These are phyloP conservation scores for Clavariopsis aquatica DNA, from an alignment of 495 filamentous ascomycete species.

Conservation along the genomic window DNA sequence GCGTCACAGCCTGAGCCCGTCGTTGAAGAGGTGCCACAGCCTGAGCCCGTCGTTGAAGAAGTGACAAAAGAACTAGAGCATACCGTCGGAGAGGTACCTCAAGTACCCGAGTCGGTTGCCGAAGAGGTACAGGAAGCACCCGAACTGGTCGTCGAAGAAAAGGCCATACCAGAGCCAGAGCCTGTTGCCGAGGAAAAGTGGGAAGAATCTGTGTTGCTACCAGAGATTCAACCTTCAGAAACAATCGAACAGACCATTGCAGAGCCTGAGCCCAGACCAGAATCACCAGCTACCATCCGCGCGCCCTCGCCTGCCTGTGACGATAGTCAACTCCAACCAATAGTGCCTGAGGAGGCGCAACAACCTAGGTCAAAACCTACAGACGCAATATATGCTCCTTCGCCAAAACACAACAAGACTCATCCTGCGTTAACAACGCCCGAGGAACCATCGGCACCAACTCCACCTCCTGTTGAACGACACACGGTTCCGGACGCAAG, in stretches of 20 bases:
- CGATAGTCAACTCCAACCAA: background rate
- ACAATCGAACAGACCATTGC: background rate
- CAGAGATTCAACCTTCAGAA: background rate
- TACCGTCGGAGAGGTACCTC: too few species aligned
- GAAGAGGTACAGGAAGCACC: too few species aligned
- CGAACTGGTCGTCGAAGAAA: background rate
- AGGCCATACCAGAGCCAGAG: background rate
- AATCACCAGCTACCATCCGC: background rate
- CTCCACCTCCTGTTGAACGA: background rate
- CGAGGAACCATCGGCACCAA: background rate
- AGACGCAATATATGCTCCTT: background rate
- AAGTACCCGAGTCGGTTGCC: too few species aligned
- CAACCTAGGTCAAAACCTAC: conserved; percentile 3
- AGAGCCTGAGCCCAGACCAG: background rate
- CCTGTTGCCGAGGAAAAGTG: background rate
- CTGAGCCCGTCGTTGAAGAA: too few species aligned
- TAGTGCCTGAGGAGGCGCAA: background rate
- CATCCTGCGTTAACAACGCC: background rate
- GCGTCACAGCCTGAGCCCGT: background rate
- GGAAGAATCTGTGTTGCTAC: background rate
- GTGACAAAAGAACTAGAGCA: too few species aligned
- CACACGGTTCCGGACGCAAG: background rate
- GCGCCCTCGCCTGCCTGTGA: background rate
- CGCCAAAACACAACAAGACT: background rate
- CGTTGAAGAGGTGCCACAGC: too few species aligned